Conservation (phyloP, 164 flowering plant genomes). For the Nymphaea colorata region DNA sequence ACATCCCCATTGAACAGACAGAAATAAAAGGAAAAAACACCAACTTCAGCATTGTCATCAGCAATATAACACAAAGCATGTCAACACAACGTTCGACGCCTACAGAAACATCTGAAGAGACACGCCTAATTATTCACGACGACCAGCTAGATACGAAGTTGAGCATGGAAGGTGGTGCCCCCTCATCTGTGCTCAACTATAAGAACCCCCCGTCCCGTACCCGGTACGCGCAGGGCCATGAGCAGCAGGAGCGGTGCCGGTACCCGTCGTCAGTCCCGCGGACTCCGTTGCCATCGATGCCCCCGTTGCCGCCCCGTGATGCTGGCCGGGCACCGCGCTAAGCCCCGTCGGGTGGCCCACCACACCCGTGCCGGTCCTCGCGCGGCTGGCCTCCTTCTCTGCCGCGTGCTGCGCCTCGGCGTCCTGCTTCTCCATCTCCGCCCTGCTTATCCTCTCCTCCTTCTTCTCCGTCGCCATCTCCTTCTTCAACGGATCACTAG, state of each 20-base stretch:
- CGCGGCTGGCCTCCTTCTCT: constrained; percentile 14
- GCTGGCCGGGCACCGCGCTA: neutral
- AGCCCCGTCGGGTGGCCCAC: neutral
- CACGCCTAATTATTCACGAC: no score
- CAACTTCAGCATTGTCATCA: no score
- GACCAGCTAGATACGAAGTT: no score
- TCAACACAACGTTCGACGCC: no score
- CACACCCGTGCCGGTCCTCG: neutral
- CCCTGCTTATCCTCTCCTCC: constrained; percentile 23
- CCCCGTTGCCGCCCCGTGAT: neutral
- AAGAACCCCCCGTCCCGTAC: neutral
- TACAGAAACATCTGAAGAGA: no score
- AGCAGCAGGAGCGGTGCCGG: neutral
- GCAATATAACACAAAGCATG: no score
- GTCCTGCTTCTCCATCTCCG: constrained; percentile 40
- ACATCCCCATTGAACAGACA: no score
- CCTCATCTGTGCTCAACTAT: neutral
- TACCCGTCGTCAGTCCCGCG: neutral
- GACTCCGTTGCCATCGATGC: neutral
- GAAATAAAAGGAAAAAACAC: no score
- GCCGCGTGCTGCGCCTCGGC: constrained; percentile 27
- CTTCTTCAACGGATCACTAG: constrained; percentile 34
- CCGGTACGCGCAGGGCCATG: neutral
- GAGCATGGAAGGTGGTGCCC: no score
- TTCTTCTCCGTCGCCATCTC: constrained; percentile 42